Conservation (phyloP, 164 flowering plant genomes). For the Annona cherimola region DNA sequence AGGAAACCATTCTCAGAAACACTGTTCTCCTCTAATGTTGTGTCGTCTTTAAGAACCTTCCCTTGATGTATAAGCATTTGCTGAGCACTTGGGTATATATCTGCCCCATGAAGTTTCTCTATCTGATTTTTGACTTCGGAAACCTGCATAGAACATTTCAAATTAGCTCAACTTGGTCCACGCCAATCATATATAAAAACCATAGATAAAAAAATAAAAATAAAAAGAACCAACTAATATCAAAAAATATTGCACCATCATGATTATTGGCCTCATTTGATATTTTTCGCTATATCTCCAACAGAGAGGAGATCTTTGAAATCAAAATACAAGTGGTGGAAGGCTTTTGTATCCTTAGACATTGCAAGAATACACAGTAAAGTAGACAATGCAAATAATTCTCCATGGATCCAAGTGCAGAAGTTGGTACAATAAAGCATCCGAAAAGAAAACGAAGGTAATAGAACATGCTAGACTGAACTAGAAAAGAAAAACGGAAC, state of each 20-base stretch:
- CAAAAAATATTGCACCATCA: neutral
- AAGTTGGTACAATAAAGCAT: no score
- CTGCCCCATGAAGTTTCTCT: slow-evolving; percentile 53
- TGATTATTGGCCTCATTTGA: neutral
- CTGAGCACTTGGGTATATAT: slow-evolving; percentile 56
- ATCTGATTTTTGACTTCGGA: slow-evolving; percentile 61
- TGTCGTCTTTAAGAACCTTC: slow-evolving; percentile 67
- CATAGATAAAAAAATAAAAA: neutral
- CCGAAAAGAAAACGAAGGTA: no score
- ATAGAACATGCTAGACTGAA: no score
- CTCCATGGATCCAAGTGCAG: no score
- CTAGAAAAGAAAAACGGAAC: no score
- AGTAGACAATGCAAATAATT: no score
- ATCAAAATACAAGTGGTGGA: neutral
- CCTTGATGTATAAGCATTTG: slow-evolving; percentile 84
- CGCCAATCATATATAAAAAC: neutral
- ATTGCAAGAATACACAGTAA: no score
- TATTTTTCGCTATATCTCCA: neutral
- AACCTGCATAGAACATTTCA: slow-evolving; percentile 34
- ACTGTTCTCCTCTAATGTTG: slow-evolving; percentile 57
- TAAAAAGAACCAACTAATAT: neutral
- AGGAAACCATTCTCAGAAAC: slow-evolving; percentile 66
- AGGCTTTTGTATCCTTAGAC: no score
- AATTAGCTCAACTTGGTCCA: neutral
- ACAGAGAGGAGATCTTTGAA: neutral